Evolutionary conservation across 257 asterid species (phyloP), one percentile per base, ranked within the genome.

Genomic region (Nicotiana noctiflora): DNA sequence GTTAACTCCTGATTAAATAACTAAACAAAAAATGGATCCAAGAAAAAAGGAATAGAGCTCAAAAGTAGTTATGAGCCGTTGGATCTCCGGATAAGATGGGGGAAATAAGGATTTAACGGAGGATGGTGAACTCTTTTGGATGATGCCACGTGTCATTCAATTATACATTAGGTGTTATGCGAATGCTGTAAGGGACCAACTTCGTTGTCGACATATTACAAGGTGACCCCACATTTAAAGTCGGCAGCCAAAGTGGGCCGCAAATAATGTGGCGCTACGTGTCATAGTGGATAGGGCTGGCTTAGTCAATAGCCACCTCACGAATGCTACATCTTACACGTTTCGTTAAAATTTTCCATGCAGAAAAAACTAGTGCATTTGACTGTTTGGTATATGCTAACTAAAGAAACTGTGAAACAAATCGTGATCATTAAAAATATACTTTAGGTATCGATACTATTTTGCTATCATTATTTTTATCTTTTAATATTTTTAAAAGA

Each of bases 281-380:
- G 55, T 23, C 53, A 2, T 0, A 37, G 2, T 19, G 34, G 77
- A 68, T 68, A 40, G 56, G n/a, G 29, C 12, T 29, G 56, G 29
- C 77, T 44, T 70, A 68, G 77, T 40, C 76, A 37, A 68, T 68
- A 68, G n/a, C 19, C 76, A 68, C 57, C 76, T 37, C 32, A n/a
- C 10, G 55, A n/a, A n/a, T n/a, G n/a, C n/a, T n/a, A n/a, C 17
- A 68, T 68, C 56, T 68, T 40, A 11, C 34, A 40, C 56, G 77
- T 19, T 40, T 13, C n/a, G 0, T 4, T 40, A 12, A 9, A 19
- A 40, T 1, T 11, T 19, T 68, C 57, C 57, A 40, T 40, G 77
- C n/a, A 64, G 2, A 40, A 2, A 40, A 40, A 40, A 8, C 0
- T 2, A 7, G 11, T 2, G 46, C 46, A 40, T 40, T 40, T 40